These are phyloP conservation scores for sunflower (Helianthus annuus) DNA, from an alignment of 129 eudicot species.

Conservation along the genomic window DNA sequence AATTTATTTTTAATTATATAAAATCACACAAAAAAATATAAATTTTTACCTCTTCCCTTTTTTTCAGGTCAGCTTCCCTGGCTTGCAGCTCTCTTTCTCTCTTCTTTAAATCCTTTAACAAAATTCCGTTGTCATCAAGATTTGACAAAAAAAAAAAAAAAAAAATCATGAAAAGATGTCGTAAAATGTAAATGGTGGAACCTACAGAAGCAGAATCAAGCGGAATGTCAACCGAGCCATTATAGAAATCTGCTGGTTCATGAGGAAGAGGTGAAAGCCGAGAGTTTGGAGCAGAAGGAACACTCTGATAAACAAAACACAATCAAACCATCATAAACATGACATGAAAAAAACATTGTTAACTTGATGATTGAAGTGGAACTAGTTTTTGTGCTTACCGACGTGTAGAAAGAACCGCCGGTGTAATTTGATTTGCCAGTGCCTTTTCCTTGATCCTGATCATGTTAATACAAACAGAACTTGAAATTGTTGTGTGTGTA, in stretches of 20 bases:
- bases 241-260: slow-evolving; percentile 90
- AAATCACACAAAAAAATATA: not conserved
- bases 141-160: slow-evolving; percentile 3
- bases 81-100: slow-evolving; percentile 88
- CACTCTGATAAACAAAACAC: slow-evolving; percentile 39
- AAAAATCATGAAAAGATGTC: not conserved
- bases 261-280: slow-evolving; percentile 91
- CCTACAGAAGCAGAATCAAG: slow-evolving; percentile 69
- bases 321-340: too few species aligned
- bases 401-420: slow-evolving; percentile 62
- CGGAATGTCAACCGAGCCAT: slow-evolving; percentile 79
- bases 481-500: not conserved
- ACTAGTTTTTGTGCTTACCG: slow-evolving; percentile 36
- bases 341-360: too few species aligned
- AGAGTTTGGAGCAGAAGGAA: slow-evolving; percentile 73
- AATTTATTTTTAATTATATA: not conserved
- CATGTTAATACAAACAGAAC: slow-evolving; percentile 4
- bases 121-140: slow-evolving; percentile 8
- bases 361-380: too few species aligned
- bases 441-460: slow-evolving; percentile 50
- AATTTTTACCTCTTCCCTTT: slow-evolving; percentile 83
- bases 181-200: slow-evolving; percentile 11
- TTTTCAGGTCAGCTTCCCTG: slow-evolving; percentile 78
- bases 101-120: slow-evolving; percentile 72
- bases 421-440: slow-evolving; percentile 36